phyloP scores from a whole-genome alignment of 2,329 filamentous ascomycete genomes.

The Fusarium sp. region DNA sequence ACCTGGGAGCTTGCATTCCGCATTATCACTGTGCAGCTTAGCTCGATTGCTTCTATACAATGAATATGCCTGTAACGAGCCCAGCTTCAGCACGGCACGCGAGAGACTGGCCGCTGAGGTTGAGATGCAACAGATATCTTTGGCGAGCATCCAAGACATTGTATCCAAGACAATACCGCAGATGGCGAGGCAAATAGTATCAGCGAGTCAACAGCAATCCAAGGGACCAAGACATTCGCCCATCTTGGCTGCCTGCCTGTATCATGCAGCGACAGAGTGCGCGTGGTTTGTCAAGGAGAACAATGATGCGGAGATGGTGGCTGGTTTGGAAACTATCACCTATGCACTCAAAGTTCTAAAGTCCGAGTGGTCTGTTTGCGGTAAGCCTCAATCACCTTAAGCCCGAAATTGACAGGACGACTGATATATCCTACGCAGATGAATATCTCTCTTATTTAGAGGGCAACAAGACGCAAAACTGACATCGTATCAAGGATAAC shows the following conservation, averaged over 20 bases:
- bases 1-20: not conserved
- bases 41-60: not conserved
- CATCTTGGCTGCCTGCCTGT: not conserved
- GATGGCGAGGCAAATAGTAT: not conserved
- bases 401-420: too few relatives aligned
- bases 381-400: not conserved
- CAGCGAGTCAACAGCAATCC: not conserved
- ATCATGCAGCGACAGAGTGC: not conserved
- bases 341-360: not conserved
- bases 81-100: not conserved
- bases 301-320: not conserved
- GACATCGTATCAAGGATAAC: not conserved
- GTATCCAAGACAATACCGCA: not conserved
- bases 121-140: not conserved
- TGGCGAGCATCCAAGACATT: not conserved
- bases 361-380: not conserved
- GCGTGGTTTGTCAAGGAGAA: not conserved
- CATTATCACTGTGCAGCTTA: not conserved
- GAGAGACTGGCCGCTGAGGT: not conserved
- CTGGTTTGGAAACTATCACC: not conserved
- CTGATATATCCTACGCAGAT: not conserved
- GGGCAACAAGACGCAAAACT: rapidly evolving
- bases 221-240: not conserved
- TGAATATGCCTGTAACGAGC: not conserved
- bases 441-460: not conserved